These are phyloP conservation scores for Tremellales sp. DNA, from an alignment of 1,284 basidiomycete genomes.

Conservation along the genomic window DNA sequence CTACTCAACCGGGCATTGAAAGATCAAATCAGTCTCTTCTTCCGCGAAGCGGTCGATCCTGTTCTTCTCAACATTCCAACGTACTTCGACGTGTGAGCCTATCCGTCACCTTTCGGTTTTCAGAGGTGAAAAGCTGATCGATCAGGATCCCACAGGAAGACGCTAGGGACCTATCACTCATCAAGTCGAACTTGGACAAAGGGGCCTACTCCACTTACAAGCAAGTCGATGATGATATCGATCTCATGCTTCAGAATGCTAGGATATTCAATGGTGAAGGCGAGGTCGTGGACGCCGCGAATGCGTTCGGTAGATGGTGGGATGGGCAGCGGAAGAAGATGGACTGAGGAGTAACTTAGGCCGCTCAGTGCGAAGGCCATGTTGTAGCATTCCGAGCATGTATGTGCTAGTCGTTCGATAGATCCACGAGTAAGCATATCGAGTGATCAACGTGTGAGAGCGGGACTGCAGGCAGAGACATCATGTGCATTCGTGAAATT, in stretches of 20 bases:
- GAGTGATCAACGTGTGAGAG: too few species aligned
- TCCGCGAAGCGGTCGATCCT: slow-evolving; percentile 63
- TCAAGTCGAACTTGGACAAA: slow-evolving; percentile 71
- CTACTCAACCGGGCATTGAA: slow-evolving; percentile 68
- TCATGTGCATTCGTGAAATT: too few species aligned
- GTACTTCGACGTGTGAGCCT: slow-evolving; percentile 49
- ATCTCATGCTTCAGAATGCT: slow-evolving; percentile 46
- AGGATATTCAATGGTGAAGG: slow-evolving; percentile 43
- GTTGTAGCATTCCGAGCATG: too few species aligned
- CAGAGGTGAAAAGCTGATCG: slow-evolving; percentile 54
- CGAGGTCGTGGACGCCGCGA: slow-evolving; percentile 30
- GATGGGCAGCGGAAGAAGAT: slow-evolving; percentile 33
- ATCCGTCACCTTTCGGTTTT: slow-evolving; percentile 55
- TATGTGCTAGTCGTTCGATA: too few species aligned
- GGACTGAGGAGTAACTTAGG: slow-evolving; percentile 11
- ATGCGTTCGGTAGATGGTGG: slow-evolving; percentile 39
- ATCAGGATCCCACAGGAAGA: slow-evolving; percentile 54
- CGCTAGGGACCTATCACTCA: slow-evolving; percentile 79
- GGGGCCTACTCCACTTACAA: slow-evolving; percentile 25
- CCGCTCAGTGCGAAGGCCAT: too few species aligned
- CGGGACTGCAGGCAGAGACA: too few species aligned
- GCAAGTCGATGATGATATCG: slow-evolving; percentile 44
- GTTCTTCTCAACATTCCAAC: slow-evolving; percentile 35
- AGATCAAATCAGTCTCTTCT: slow-evolving; percentile 71
- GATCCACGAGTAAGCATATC: too few species aligned